Conservation (phyloP, 1,284 basidiomycete genomes). For the Coniferiporia sulphurascens region DNA sequence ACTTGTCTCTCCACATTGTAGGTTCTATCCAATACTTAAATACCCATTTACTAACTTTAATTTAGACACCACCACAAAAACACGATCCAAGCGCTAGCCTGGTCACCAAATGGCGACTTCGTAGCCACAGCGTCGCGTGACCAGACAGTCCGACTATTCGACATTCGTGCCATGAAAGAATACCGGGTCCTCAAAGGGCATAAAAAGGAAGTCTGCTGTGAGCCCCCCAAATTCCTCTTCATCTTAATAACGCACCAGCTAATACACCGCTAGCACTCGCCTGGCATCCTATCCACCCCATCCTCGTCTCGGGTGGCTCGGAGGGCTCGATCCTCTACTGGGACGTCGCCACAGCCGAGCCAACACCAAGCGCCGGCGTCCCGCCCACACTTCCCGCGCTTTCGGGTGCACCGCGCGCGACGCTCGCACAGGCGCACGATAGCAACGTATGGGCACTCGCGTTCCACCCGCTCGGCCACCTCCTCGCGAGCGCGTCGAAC, state of each 20-base stretch:
- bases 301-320: constrained; percentile 91
- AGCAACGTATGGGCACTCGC: constrained; percentile 94
- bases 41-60: constrained; percentile 8
- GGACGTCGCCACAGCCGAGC: constrained; percentile 66
- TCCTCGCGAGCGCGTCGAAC: constrained; percentile 89
- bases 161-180: constrained; percentile 97
- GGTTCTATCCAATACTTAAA: constrained; percentile 27
- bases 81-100: constrained; percentile 87
- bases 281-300: constrained; percentile 93
- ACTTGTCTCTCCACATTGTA: constrained; percentile 85
- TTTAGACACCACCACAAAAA: constrained; percentile 93
- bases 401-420: constrained; percentile 62
- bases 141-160: constrained; percentile 94
- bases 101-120: constrained; percentile 91
- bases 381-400: constrained; percentile 28
- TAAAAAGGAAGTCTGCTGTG: constrained; percentile 97
- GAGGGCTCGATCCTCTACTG: constrained; percentile 93
- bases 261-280: constrained; percentile 59
- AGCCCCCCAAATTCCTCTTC: constrained; percentile 30
- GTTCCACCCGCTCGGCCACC: constrained; percentile 94
- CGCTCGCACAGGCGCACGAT: constrained; percentile 91
- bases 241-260: background rate
- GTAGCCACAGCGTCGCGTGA: constrained; percentile 94
- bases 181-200: constrained; percentile 88
- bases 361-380: constrained; percentile 18